Base-by-base conservation (phyloP, 768 basidiomycete genomes). In the Pulveroboletus ravenelii region DNA sequence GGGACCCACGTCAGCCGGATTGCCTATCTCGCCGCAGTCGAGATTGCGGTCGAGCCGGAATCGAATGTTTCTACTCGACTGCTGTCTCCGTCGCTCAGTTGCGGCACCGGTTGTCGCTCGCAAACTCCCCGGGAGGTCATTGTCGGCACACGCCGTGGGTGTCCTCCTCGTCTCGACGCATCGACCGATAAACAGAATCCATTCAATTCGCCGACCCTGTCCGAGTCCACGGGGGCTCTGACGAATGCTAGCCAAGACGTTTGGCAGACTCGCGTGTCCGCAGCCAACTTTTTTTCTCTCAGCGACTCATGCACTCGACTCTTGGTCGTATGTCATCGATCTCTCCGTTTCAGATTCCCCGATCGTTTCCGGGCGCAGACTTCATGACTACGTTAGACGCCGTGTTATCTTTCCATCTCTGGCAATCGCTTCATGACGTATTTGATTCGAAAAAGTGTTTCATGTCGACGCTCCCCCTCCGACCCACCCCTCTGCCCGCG, bases 391-490 rank as follows among this genome's bases (percentile, higher is more conserved):
- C 45, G 48, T 46, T 58, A 54, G 48, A 55, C 51, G 40, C 29
- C 45, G 40, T 7, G 20, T 34, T 46, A 12, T 29, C 25, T 37
- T 47, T 52, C 39, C 37, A 39, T 25, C 41, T 52, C 48, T 35
- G 43, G 37, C 43, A 37, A 37, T 15, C n/a, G 10, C 48, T 49
- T 47, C 42, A 37, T 61, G 62, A 62, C 53, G 52, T 58, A 62
- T 59, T 52, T 40, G 29, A 46, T 34, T 47, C 44, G 29, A 45
- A 50, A 25, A 12, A 23, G 40, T 32, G 61, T 62, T 62, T 62
- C 61, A 62, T 48, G 41, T 61, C 41, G 50, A 61, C 57, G 54
- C 61, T 46, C 61, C 52, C 62, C 32, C 45, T 57, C 57, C 60
- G 60, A 53, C 37, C 32, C 37, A 40, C 58, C 60, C 58, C 54